phyloP scores from a whole-genome alignment of 495 filamentous ascomycete genomes.

The Hypomontagnella monticulosa region DNA sequence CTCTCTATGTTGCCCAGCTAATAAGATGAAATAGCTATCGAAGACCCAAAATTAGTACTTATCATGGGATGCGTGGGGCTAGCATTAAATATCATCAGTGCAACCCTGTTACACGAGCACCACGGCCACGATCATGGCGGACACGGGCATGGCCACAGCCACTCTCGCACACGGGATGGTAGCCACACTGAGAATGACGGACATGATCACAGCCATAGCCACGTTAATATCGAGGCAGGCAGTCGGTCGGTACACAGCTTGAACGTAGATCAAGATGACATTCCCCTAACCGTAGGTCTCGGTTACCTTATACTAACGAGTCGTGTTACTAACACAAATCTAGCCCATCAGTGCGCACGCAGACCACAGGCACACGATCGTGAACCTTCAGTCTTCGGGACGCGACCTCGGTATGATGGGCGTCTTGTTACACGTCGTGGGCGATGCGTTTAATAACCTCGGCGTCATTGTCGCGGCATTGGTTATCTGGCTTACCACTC shows the following conservation, averaged over 20 bases:
- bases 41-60: constrained; percentile 78
- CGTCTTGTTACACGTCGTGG: constrained; percentile 88
- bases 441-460: constrained; percentile 91
- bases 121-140: constrained; percentile 46
- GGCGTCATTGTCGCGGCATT: constrained; percentile 89
- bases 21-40: constrained; percentile 58
- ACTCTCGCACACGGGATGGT: constrained; percentile 44
- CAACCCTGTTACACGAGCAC: constrained; percentile 79
- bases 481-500: constrained; percentile 79
- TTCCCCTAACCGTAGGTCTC: constrained; percentile 50
- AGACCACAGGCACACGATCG: constrained; percentile 60
- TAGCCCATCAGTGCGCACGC: constrained; percentile 67
- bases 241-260: constrained; percentile 49
- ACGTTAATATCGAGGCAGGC: constrained; percentile 71
- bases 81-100: constrained; percentile 80
- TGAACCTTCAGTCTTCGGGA: constrained; percentile 42
- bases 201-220: constrained; percentile 52
- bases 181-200: constrained; percentile 48
- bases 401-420: constrained; percentile 91
- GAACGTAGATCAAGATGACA: constrained; percentile 56
- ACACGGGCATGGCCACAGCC: constrained; percentile 38
- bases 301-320: constrained; percentile 40
- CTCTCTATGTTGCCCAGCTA: constrained; percentile 50
- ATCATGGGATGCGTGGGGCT: constrained; percentile 86
- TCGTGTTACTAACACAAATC: constrained; percentile 66